Evolutionary conservation across 2,329 filamentous ascomycete genomes (phyloP).

Genomic region (Neoarthrinium moseri): DNA sequence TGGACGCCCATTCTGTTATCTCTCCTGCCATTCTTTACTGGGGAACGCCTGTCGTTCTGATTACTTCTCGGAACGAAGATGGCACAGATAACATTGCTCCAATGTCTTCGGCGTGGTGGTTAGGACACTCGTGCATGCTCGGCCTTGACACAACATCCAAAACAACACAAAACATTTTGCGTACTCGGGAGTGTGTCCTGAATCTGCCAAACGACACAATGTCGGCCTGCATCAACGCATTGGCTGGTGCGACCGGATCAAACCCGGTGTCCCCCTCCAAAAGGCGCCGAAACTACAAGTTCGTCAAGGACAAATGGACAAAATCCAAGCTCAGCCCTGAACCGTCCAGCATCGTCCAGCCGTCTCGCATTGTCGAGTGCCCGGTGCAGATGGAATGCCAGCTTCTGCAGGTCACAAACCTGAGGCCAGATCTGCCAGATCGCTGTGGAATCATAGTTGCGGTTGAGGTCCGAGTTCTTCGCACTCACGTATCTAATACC

Average conservation of each 20-base stretch:
- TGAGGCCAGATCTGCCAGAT: conserved; percentile 30
- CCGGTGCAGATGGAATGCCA: conserved; percentile 42
- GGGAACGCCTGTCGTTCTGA: conserved; percentile 38
- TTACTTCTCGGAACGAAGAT: conserved; percentile 39
- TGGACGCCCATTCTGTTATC: conserved; percentile 22
- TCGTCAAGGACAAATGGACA: conserved; percentile 38
- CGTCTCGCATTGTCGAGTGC: conserved; percentile 35
- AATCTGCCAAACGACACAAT: conserved; percentile 37
- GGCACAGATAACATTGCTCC: conserved; percentile 38
- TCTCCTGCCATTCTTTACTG: conserved; percentile 39
- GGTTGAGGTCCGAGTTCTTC: conserved; percentile 35
- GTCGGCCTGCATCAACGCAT: conserved; percentile 31
- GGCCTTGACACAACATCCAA: conserved; percentile 34
- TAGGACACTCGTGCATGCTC: conserved; percentile 40
- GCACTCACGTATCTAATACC: conserved; percentile 29
- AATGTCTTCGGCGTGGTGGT: conserved; percentile 45
- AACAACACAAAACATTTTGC: conserved; percentile 37
- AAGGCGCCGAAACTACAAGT: conserved; percentile 28
- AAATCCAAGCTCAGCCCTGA: conserved; percentile 30
- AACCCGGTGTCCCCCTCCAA: conserved; percentile 27
- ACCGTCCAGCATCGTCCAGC: conserved; percentile 30
- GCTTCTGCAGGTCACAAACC: conserved; percentile 28
- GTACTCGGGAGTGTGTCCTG: conserved; percentile 40
- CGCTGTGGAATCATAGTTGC: conserved; percentile 26
- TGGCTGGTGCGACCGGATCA: conserved; percentile 36